Conservation (phyloP, 2,329 filamentous ascomycete species). For the Canariomyces notabilis region DNA sequence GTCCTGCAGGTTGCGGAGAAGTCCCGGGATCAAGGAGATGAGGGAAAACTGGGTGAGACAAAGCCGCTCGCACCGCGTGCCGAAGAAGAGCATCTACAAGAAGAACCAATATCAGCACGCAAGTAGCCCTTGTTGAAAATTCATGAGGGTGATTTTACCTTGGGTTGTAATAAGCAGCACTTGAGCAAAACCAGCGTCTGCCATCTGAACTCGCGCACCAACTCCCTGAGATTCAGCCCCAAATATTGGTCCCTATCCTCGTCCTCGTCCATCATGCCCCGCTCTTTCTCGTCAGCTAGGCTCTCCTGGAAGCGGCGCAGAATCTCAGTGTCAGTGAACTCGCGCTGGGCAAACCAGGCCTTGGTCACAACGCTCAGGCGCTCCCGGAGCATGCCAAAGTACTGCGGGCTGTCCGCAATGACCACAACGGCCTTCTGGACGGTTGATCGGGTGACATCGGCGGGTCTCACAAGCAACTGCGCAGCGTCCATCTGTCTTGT, state of each 20-base stretch:
- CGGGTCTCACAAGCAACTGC: slow-evolving; percentile 68
- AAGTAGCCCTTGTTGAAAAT: no score
- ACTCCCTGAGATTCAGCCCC: slow-evolving; percentile 80
- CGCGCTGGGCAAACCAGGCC: slow-evolving; percentile 92
- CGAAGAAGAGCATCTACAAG: slow-evolving; percentile 91
- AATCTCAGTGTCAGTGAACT: slow-evolving; percentile 90
- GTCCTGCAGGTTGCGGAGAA: slow-evolving; percentile 88
- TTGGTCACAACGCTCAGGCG: slow-evolving; percentile 84
- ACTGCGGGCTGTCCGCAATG: slow-evolving; percentile 83
- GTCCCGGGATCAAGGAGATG: slow-evolving; percentile 87
- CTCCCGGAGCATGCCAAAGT: slow-evolving; percentile 86
- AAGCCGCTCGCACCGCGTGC: slow-evolving; percentile 87
- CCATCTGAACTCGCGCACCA: slow-evolving; percentile 91
- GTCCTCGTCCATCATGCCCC: slow-evolving; percentile 56
- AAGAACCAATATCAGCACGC: not conserved
- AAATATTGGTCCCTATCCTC: slow-evolving; percentile 80
- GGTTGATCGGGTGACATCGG: slow-evolving; percentile 92
- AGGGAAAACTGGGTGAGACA: slow-evolving; percentile 99
- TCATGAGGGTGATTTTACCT: slow-evolving; percentile 52
- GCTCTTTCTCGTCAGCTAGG: slow-evolving; percentile 61
- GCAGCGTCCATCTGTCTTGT: slow-evolving; percentile 84
- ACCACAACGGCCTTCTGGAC: slow-evolving; percentile 98
- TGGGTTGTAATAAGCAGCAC: slow-evolving; percentile 87
- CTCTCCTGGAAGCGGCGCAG: slow-evolving; percentile 87
- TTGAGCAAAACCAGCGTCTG: slow-evolving; percentile 93